These are phyloP conservation scores for Exutisphaerella laricina DNA, from an alignment of 2,329 filamentous ascomycete genomes.

Conservation along the genomic window DNA sequence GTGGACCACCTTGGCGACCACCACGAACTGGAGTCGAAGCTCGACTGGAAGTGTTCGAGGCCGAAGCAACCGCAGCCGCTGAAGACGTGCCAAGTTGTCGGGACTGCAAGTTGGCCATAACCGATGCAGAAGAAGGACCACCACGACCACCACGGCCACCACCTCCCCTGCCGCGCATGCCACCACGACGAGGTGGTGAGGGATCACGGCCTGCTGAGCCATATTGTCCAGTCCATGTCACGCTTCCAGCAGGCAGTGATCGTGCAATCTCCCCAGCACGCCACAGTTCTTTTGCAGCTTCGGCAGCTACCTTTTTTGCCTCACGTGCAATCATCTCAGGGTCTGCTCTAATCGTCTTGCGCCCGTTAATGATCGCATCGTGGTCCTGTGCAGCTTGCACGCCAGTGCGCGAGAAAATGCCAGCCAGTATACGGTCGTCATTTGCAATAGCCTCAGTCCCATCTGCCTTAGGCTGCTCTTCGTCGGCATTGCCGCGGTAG, in stretches of 20 bases:
- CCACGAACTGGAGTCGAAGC: slow-evolving; percentile 21
- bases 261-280: slow-evolving; percentile 67
- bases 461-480: slow-evolving; percentile 19
- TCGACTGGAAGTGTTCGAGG: slow-evolving; percentile 24
- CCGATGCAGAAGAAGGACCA: slow-evolving; percentile 36
- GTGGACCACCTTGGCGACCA: slow-evolving; percentile 12
- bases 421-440: slow-evolving; percentile 76
- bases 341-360: slow-evolving; percentile 62
- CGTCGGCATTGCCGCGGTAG: slow-evolving; percentile 33
- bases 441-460: slow-evolving; percentile 27
- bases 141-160: slow-evolving; percentile 35
- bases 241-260: slow-evolving; percentile 70
- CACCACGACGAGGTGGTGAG: slow-evolving; percentile 45
- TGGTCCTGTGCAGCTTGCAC: slow-evolving; percentile 92
- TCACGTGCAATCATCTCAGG: slow-evolving; percentile 73
- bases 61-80: slow-evolving; percentile 27
- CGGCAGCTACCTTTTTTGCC: slow-evolving; percentile 69
- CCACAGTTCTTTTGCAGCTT: slow-evolving; percentile 70
- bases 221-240: slow-evolving; percentile 88
- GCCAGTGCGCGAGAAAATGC: slow-evolving; percentile 78
- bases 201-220: slow-evolving; percentile 70
- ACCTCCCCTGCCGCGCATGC: slow-evolving; percentile 30
- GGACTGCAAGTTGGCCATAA: slow-evolving; percentile 40
- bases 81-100: slow-evolving; percentile 34
- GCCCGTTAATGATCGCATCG: slow-evolving; percentile 78